These are phyloP conservation scores for Cladosporium sphaerospermum DNA, from an alignment of 2,329 filamentous ascomycete genomes.

Conservation along the genomic window DNA sequence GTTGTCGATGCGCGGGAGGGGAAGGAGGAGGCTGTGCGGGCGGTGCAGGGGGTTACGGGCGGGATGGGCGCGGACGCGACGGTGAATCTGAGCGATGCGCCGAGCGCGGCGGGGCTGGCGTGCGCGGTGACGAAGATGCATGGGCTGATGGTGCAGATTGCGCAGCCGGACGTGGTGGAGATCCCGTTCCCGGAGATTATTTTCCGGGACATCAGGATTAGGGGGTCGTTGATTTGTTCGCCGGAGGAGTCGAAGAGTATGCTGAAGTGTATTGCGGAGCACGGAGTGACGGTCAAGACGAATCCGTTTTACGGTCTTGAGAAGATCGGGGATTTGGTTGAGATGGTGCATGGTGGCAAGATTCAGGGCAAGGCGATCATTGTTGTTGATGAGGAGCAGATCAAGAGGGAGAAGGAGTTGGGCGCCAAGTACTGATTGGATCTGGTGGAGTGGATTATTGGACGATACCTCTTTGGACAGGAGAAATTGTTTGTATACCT, in stretches of 20 bases:
- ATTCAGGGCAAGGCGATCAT: slow-evolving; percentile 52
- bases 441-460: background rate
- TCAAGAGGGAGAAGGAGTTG: slow-evolving; percentile 38
- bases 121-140: slow-evolving; percentile 56
- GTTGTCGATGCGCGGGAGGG: slow-evolving; percentile 48
- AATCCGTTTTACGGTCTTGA: slow-evolving; percentile 49
- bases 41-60: slow-evolving; percentile 44
- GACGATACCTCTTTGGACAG: background rate
- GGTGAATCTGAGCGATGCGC: slow-evolving; percentile 50
- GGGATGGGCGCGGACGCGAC: slow-evolving; percentile 48
- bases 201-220: slow-evolving; percentile 48
- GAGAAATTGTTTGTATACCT: background rate
- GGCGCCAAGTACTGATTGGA: slow-evolving; percentile 28
- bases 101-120: slow-evolving; percentile 43
- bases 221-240: slow-evolving; percentile 35
- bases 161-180: slow-evolving; percentile 40
- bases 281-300: slow-evolving; percentile 44
- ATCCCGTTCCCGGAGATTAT: slow-evolving; percentile 45
- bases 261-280: slow-evolving; percentile 30
- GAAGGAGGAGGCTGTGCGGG: slow-evolving; percentile 42
- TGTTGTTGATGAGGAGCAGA: slow-evolving; percentile 45
- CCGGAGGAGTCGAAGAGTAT: slow-evolving; percentile 30
- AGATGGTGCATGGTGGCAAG: slow-evolving; percentile 47
- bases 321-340: slow-evolving; percentile 46
- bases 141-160: slow-evolving; percentile 53